Conservation (phyloP, 768 basidiomycete genomes). For the Thelephora aurantiotincta region DNA sequence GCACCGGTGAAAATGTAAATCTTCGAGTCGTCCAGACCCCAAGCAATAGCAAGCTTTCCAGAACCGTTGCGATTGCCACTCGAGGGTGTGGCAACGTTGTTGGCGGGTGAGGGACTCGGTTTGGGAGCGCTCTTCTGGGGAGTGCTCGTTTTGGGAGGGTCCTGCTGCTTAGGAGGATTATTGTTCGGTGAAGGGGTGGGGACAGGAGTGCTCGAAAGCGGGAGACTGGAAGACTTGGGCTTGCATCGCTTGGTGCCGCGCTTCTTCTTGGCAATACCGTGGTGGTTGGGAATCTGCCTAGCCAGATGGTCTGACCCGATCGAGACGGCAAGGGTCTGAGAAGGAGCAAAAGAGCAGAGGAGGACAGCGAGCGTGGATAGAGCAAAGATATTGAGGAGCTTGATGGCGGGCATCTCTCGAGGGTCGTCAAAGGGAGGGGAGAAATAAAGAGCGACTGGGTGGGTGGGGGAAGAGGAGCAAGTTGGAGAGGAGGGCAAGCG, state of each 20-base stretch:
- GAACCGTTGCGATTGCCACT: constrained; percentile 6
- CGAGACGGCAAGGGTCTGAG: constrained; percentile 37
- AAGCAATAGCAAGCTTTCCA: constrained; percentile 49
- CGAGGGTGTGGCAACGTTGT: constrained; percentile 9
- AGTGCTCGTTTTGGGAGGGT: neutral
- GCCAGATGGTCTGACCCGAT: constrained; percentile 19
- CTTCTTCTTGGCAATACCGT: constrained; percentile 31
- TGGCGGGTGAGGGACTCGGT: constrained; percentile 2
- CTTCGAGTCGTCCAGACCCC: constrained; percentile 40
- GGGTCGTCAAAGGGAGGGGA: constrained; percentile 10
- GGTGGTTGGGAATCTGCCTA: constrained; percentile 27
- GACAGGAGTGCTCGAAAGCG: constrained; percentile 9
- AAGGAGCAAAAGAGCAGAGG: constrained; percentile 30
- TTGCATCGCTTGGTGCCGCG: constrained; percentile 41
- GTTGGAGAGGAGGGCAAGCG: constrained; percentile 3
- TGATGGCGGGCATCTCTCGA: constrained; percentile 18
- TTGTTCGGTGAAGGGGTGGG: neutral
- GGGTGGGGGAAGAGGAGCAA: constrained; percentile 6
- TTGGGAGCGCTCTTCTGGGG: neutral
- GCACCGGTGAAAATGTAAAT: constrained; percentile 36
- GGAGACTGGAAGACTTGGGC: constrained; percentile 23
- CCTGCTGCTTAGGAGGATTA: neutral
- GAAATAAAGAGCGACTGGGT: constrained; percentile 17
- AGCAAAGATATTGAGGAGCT: constrained; percentile 43
- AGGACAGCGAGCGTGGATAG: constrained; percentile 44